Conservation (phyloP, 495 filamentous ascomycete genomes). For the Penicillium flavigenum region DNA sequence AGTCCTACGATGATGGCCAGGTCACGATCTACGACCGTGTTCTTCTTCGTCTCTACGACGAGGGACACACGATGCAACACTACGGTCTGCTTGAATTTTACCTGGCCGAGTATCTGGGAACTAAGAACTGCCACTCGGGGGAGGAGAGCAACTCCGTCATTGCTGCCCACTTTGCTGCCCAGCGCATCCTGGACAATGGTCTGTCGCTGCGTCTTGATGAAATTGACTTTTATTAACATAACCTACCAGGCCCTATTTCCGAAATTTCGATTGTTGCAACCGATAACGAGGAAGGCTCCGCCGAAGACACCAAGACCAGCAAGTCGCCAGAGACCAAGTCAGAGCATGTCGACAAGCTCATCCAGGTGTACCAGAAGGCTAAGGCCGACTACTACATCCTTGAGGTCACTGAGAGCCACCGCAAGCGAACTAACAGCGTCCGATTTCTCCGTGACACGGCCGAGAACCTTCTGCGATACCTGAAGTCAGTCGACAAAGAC, state of each 20-base stretch:
- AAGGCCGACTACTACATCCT: slow-evolving; percentile 38
- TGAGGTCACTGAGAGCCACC: slow-evolving; percentile 17
- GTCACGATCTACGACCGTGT: slow-evolving; percentile 44
- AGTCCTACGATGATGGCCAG: slow-evolving; percentile 37
- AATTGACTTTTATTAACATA: neutral
- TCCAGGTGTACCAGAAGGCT: slow-evolving; percentile 38
- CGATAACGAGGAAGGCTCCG: neutral
- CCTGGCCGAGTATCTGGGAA: slow-evolving; percentile 40
- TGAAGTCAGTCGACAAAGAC: slow-evolving; percentile 26
- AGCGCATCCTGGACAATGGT: slow-evolving; percentile 15
- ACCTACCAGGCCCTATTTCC: neutral
- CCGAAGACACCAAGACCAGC: neutral
- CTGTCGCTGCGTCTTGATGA: neutral
- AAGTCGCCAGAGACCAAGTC: slow-evolving; percentile 3
- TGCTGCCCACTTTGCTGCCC: slow-evolving; percentile 13
- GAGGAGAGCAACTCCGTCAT: slow-evolving; percentile 5
- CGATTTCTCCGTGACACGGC: slow-evolving; percentile 51
- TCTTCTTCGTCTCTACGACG: slow-evolving; percentile 33
- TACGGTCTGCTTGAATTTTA: slow-evolving; percentile 40
- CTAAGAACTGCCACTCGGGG: slow-evolving; percentile 6
- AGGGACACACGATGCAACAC: slow-evolving; percentile 27
- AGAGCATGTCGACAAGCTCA: slow-evolving; percentile 29
- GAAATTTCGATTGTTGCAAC: neutral
- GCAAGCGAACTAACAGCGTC: slow-evolving; percentile 31
- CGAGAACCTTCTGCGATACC: slow-evolving; percentile 44